These are phyloP conservation scores for Raffaelea arxii DNA, from an alignment of 2,329 filamentous ascomycete genomes.

Conservation along the genomic window DNA sequence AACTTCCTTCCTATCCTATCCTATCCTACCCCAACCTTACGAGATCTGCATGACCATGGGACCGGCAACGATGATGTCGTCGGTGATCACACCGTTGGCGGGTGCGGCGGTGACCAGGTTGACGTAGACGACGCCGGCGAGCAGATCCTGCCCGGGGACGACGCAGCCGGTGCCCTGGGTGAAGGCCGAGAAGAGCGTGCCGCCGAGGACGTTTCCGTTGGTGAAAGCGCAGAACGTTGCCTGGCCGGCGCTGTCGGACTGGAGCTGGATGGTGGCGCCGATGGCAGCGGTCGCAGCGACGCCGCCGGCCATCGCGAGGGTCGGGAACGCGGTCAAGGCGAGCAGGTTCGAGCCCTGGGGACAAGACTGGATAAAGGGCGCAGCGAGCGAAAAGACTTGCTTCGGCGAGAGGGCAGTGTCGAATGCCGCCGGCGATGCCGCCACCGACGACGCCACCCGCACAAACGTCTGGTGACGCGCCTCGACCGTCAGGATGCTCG, in stretches of 20 bases:
- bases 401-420: conserved; percentile 59
- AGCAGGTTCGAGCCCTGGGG: conserved; percentile 55
- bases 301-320: conserved; percentile 39
- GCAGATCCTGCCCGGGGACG: conserved; percentile 42
- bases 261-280: conserved; percentile 35
- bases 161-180: conserved; percentile 43
- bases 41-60: conserved; percentile 48
- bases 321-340: conserved; percentile 54
- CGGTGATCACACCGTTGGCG: conserved; percentile 40
- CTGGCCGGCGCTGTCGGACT: conserved; percentile 36
- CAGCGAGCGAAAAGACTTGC: conserved; percentile 64
- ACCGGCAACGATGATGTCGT: conserved; percentile 57
- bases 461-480: conserved; percentile 66
- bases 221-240: conserved; percentile 59
- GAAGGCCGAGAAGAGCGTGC: conserved; percentile 51
- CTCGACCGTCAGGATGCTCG: conserved; percentile 63
- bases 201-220: conserved; percentile 47
- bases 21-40: no score
- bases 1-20: no score
- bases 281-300: conserved; percentile 29
- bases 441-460: conserved; percentile 45
- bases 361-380: conserved; percentile 62
- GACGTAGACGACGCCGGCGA: conserved; percentile 58
- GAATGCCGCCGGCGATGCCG: conserved; percentile 58
- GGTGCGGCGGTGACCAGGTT: conserved; percentile 49